Base-by-base conservation (phyloP, 1,284 basidiomycete species). In the Ceratobasidium papillatum region DNA sequence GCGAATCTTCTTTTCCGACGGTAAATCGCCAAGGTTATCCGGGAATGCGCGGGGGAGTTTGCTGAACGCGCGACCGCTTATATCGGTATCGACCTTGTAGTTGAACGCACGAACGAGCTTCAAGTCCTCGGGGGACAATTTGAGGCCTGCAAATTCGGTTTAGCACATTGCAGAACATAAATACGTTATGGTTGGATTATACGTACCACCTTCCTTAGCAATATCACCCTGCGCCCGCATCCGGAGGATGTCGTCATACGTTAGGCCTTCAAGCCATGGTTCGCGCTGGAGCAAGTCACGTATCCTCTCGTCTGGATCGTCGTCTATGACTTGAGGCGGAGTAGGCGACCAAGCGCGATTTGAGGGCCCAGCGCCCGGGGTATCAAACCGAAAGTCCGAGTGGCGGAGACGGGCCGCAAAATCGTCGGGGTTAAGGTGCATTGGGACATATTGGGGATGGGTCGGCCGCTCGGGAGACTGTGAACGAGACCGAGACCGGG, bases 51-150 rank as follows among this genome's bases (percentile, higher is more conserved):
- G 54, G 3, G 49, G 43, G 32, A 75, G 65, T 54, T 74, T 71
- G 14, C 19, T 25, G 49, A 58, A 65, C 1, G 66, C 36, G n/a
- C 41, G 51, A 12, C 32, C 43, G 36, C 25, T 43, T 1, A 75
- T 27, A 34, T 72, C n/a, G 7, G 61, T 54, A 14, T 71, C 63
- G 38, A 75, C 52, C 30, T 75, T 75, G 54, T 36, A 56, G 45
- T 63, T 75, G 41, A 68, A 75, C 8, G 54, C 66, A 1, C 49
- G 54, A 9, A 49, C 41, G 32, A 75, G 65, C 41, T 74, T 71
- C 25, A 34, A 9, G 52, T 30, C 25, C 49, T 52, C 17, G 49
- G 49, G 19, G 5, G 49, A n/a, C 7, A 52, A 17, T 27, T 52
- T 52, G 49, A n/a, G 7, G 17, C 8, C 49, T 52, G n/a, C 19